Evolutionary conservation across 768 basidiomycete genomes (phyloP).

Genomic region (Candolleomyces efflorescens): DNA sequence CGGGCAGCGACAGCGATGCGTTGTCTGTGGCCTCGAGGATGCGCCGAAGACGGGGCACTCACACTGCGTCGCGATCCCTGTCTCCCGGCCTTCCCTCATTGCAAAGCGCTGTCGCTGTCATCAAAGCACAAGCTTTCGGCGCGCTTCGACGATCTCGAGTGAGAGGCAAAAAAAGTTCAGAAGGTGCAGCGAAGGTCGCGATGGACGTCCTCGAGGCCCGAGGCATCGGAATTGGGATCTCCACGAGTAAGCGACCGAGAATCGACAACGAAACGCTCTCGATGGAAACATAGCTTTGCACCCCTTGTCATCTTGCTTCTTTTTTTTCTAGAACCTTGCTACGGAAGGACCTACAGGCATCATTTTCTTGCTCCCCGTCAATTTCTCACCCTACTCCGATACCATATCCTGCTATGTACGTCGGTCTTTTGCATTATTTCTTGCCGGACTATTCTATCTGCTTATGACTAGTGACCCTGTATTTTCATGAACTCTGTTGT

Average conservation of each 20-base stretch:
- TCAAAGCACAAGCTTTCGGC: constrained; percentile 89
- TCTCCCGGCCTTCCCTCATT: constrained; percentile 44
- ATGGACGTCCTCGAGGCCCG: constrained; percentile 79
- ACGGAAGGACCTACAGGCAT: constrained; percentile 1
- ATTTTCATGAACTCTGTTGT: too few species aligned
- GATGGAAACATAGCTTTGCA: constrained; percentile 5
- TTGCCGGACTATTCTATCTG: too few species aligned
- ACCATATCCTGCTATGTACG: neutral
- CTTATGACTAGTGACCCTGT: too few species aligned
- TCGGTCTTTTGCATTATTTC: neutral
- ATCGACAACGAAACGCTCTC: constrained; percentile 24
- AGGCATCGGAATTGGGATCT: constrained; percentile 52
- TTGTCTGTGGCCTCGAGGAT: constrained; percentile 35
- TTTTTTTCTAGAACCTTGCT: constrained; percentile 7
- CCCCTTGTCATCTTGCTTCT: constrained; percentile 5
- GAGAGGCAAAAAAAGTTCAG: constrained; percentile 67
- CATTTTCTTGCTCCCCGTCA: neutral
- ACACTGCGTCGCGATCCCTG: constrained; percentile 44
- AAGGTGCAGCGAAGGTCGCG: constrained; percentile 67
- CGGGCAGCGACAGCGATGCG: constrained; percentile 52
- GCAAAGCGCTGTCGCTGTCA: constrained; percentile 82
- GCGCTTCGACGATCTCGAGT: constrained; percentile 76
- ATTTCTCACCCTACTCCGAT: neutral
- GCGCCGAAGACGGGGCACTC: constrained; percentile 43
- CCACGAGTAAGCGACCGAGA: constrained; percentile 46